Base-by-base conservation (phyloP, 805 yeast species). In the Komagataella mondaviorum region DNA sequence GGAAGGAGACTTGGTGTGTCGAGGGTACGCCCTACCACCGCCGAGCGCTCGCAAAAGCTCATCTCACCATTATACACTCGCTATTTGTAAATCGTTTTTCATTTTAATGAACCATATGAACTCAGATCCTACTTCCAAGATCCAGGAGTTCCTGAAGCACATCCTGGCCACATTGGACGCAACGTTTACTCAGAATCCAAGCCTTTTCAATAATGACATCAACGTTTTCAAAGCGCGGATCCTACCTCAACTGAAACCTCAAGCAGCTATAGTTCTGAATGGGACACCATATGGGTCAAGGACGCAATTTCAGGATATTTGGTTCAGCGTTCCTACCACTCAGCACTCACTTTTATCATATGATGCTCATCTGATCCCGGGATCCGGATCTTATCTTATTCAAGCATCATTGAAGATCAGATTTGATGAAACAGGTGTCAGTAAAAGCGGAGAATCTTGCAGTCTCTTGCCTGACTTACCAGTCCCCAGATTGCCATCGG, bases 361-460 rank as follows among this genome's bases (percentile, higher is more conserved):
- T 51, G 91, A 85, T 61, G 73, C 78, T 48, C 93, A 85, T 59
- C 66, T 78, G 53, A 74, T 85, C 7, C 86, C 86, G 0, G 80
- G 79, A 1, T 69, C 76, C 0, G 62, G 71, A 44, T 70, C 83
- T 6, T 73, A 73, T 52, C 65, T 78, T 14, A 69, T 77, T n/a
- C 70, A 76, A 2, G 63, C 66, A 6, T 70, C 71, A 50, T 69
- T 78, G 14, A 85, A 83, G 62, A 85, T 85, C 10, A 71, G 81
- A 54, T 85, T 85, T 57, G 93, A 86, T 63, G 93, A 86, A 59
- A 75, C 83, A 51, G 93, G 93, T 0, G 74, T 70, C 54, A 82
- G 80, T 54, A 76, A 81, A 60, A 59, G 77, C 23, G 89, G 89
- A 2, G 85, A 81, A 51, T 72, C 78, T 18, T 77, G 88, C 0